These are phyloP conservation scores for Amylostereum chailletii DNA, from an alignment of 1,284 basidiomycete genomes.

Conservation along the genomic window DNA sequence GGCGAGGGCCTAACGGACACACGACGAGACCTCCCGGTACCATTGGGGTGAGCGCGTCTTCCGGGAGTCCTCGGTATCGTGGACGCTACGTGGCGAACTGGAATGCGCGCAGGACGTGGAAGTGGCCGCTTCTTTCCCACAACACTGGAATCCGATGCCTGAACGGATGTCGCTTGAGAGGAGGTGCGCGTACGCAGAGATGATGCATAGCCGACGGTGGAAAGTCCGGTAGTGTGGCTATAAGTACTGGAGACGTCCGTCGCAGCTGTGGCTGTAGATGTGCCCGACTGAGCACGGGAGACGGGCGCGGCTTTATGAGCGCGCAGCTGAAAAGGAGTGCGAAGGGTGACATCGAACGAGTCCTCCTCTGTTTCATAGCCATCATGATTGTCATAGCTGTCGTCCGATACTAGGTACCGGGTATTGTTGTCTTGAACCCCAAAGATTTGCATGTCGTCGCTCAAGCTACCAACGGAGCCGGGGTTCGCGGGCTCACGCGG, in stretches of 20 bases:
- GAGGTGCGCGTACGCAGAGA: constrained; percentile 35
- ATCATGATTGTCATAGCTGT: constrained; percentile 28
- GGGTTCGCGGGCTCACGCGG: constrained; percentile 49
- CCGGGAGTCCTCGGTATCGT: neutral
- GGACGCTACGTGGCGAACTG: neutral
- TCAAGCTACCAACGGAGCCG: constrained; percentile 49
- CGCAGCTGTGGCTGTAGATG: constrained; percentile 20
- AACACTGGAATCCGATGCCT: constrained; percentile 14
- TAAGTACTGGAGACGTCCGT: constrained; percentile 28
- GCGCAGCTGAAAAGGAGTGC: constrained; percentile 39
- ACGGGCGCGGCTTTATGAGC: constrained; percentile 10
- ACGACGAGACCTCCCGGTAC: no score
- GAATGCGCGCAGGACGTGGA: constrained; percentile 7
- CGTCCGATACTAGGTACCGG: constrained; percentile 13
- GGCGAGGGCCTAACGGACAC: neutral
- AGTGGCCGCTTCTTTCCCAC: constrained; percentile 19
- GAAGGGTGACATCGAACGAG: constrained; percentile 56
- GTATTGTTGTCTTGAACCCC: constrained; percentile 19
- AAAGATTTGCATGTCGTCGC: constrained; percentile 31
- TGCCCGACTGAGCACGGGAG: constrained; percentile 11
- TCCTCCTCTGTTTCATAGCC: constrained; percentile 44
- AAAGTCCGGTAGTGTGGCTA: constrained; percentile 33
- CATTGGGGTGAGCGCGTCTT: no score
- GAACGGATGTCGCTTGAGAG: constrained; percentile 25
- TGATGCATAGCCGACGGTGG: constrained; percentile 35